Evolutionary conservation across 352 stramenopile genomes (phyloP).

Genomic region (Phytophthora sojae): DNA sequence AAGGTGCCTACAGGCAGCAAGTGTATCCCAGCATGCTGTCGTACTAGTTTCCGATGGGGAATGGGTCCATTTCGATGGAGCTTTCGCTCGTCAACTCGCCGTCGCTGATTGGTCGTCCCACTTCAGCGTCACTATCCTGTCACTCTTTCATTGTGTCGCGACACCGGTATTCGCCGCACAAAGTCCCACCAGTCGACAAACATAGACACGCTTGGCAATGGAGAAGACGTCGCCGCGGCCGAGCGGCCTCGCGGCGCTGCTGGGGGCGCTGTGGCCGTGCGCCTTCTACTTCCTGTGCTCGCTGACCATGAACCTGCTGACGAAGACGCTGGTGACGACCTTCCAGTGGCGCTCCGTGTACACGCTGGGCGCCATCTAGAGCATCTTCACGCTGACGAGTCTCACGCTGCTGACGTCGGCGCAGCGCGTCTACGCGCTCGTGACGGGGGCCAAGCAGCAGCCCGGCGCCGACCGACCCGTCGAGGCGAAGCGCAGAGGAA

Average conservation of each 20-base stretch:
- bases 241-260: slow-evolving; percentile 20
- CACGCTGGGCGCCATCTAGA: slow-evolving; percentile 68
- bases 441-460: slow-evolving; percentile 7
- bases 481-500: not conserved
- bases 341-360: slow-evolving; percentile 71
- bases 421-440: not conserved
- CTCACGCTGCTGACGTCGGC: slow-evolving; percentile 34
- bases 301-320: slow-evolving; percentile 82
- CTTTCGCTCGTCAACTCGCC: not conserved
- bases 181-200: slow-evolving; percentile 11
- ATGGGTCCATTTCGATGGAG: too few relatives aligned
- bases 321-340: slow-evolving; percentile 70
- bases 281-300: slow-evolving; percentile 73
- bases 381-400: slow-evolving; percentile 64
- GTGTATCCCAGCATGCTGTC: too few relatives aligned
- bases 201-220: slow-evolving; percentile 18
- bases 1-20: too few relatives aligned
- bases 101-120: not conserved
- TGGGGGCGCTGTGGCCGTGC: slow-evolving; percentile 64
- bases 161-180: not conserved
- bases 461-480: not conserved
- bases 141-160: not conserved
- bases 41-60: too few relatives aligned
- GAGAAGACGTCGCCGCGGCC: not conserved
- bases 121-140: not conserved